Conservation (phyloP, 352 stramenopile genomes). For the Phytophthora sp. region DNA sequence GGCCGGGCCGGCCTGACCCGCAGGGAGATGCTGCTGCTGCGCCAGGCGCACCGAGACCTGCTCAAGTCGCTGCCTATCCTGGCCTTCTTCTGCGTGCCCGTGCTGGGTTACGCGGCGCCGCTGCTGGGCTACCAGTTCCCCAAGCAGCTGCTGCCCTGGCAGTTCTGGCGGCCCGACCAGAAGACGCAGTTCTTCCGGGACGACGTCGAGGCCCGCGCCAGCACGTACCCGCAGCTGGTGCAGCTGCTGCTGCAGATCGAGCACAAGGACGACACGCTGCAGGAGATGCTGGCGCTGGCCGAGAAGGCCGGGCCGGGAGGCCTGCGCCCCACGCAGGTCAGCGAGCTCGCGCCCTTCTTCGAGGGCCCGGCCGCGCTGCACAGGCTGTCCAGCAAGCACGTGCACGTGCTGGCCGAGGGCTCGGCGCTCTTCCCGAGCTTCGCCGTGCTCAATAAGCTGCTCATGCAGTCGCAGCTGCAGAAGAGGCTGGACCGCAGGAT, state of each 20-base stretch:
- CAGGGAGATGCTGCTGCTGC: constrained; percentile 82
- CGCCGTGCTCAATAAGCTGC: constrained; percentile 52
- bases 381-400: constrained; percentile 51
- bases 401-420: constrained; percentile 56
- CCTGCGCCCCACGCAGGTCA: constrained; percentile 59
- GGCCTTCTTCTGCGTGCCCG: constrained; percentile 73
- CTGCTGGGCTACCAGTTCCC: constrained; percentile 86
- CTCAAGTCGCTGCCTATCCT: constrained; percentile 84
- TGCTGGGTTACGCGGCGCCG: constrained; percentile 75
- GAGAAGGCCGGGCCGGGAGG: constrained; percentile 15
- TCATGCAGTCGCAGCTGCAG: constrained; percentile 45
- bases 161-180: constrained; percentile 86
- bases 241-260: constrained; percentile 70
- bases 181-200: constrained; percentile 85
- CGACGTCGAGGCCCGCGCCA: constrained; percentile 55
- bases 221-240: constrained; percentile 66
- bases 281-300: constrained; percentile 49
- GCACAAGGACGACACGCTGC: constrained; percentile 54
- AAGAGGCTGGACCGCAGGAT: constrained; percentile 60
- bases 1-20: constrained; percentile 47
- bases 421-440: constrained; percentile 69
- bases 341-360: constrained; percentile 74
- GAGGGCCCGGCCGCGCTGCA: constrained; percentile 53
- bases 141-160: constrained; percentile 84
- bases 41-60: constrained; percentile 83